Percentiles rank a stretch among this genome's conserved stretches.
These are phyloP conservation scores for Lipomyces mesembrius DNA, from an alignment of 805 yeast species.

Conservation along the genomic window DNA sequence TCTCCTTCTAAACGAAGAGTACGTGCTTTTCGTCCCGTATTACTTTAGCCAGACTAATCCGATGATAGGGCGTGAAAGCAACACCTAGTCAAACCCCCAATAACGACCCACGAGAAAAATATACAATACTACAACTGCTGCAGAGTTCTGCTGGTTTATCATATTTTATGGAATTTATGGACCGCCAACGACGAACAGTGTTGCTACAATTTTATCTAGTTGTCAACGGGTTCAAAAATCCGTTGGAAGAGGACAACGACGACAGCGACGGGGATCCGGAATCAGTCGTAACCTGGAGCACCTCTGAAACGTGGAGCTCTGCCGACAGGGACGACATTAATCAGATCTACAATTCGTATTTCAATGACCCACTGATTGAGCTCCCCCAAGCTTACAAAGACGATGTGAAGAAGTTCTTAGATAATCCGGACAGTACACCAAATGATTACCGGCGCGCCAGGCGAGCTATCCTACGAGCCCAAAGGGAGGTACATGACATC, in stretches of 20 bases:
- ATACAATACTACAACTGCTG: slow-evolving; percentile 52
- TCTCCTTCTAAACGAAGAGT: slow-evolving; percentile 19
- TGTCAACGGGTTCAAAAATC: slow-evolving; percentile 71
- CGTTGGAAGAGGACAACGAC: slow-evolving; percentile 57
- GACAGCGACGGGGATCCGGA: slow-evolving; percentile 40
- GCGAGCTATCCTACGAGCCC: slow-evolving; percentile 62
- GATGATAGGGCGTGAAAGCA: slow-evolving; percentile 8
- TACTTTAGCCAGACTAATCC: slow-evolving; percentile 5
- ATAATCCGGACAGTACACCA: slow-evolving; percentile 31
- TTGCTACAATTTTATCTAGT: slow-evolving; percentile 68
- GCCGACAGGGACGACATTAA: slow-evolving; percentile 59
- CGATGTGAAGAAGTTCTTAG: slow-evolving; percentile 50
- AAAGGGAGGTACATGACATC: slow-evolving; percentile 55
- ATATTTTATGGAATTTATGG: slow-evolving; percentile 60
- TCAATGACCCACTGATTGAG: slow-evolving; percentile 41
- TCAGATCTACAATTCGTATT: slow-evolving; percentile 54
- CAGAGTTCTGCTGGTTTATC: slow-evolving; percentile 55
- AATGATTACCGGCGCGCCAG: slow-evolving; percentile 58
- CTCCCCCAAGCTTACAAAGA: slow-evolving; percentile 40
- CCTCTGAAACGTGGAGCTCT: slow-evolving; percentile 37
- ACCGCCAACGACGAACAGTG: slow-evolving; percentile 51
- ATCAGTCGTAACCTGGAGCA: not conserved
- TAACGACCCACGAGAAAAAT: slow-evolving; percentile 42
- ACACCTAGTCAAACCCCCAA: slow-evolving; percentile 9
- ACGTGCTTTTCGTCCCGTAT: not conserved